A percentile compares a stretch with the other conserved stretches of the same genome.
phyloP scores from a whole-genome alignment of 495 filamentous ascomycete species.

The Penicillium herquei region DNA sequence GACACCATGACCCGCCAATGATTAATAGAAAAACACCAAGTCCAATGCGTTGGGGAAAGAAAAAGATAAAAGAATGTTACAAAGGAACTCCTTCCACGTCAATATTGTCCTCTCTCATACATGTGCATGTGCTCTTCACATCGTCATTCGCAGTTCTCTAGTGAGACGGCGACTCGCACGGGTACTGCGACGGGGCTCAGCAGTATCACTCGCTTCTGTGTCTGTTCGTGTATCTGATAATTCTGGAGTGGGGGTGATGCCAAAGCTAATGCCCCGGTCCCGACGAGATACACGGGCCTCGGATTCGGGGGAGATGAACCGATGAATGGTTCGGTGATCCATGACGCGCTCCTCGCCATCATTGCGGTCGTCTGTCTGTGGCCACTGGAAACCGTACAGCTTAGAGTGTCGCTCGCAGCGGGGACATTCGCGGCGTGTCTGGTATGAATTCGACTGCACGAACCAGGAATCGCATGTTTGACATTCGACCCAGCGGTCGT shows the following conservation, averaged over 20 bases:
- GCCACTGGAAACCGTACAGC: constrained; percentile 93
- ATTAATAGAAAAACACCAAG: constrained; percentile 5
- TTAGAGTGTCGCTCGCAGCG: constrained; percentile 95
- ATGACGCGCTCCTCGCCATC: constrained; percentile 77
- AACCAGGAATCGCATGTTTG: constrained; percentile 77
- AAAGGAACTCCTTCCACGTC: constrained; percentile 1
- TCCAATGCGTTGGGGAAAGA: not conserved
- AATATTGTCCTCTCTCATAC: not conserved
- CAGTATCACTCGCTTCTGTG: constrained; percentile 35
- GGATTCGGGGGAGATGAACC: constrained; percentile 65
- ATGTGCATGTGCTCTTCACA: constrained; percentile 25
- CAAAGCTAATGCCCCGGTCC: constrained; percentile 42
- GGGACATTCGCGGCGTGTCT: constrained; percentile 78
- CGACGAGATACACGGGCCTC: constrained; percentile 56
- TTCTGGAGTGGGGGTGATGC: constrained; percentile 38
- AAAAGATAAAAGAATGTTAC: constrained; percentile 8
- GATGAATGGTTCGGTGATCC: constrained; percentile 69
- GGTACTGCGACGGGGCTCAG: constrained; percentile 33
- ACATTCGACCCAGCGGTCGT: constrained; percentile 83
- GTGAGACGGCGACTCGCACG: constrained; percentile 37
- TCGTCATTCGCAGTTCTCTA: constrained; percentile 38
- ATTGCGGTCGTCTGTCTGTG: constrained; percentile 81
- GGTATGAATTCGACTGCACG: constrained; percentile 82
- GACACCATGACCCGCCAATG: constrained; percentile 5
- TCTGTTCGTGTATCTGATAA: constrained; percentile 40